Conservation (phyloP, 129 eudicot species). For the Artemisia annua region DNA sequence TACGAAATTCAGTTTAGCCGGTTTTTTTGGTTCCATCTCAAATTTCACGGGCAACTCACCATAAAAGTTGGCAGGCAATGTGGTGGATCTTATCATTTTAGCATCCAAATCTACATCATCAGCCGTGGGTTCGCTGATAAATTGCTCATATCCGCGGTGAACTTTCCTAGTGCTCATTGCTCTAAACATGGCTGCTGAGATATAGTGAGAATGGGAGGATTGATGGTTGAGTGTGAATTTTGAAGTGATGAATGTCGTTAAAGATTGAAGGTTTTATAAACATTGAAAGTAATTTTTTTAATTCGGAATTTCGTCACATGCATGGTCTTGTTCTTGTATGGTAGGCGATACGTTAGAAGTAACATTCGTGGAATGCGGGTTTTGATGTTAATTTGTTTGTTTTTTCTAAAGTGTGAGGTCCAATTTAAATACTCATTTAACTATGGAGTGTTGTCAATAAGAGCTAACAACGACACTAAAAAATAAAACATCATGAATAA, state of each 20-base stretch:
- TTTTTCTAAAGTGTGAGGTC: too few relatives aligned
- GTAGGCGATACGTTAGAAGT: too few relatives aligned
- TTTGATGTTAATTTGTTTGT: too few relatives aligned
- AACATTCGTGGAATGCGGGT: too few relatives aligned
- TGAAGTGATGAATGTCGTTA: not conserved
- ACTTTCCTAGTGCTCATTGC: conserved; percentile 50
- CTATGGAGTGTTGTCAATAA: too few relatives aligned
- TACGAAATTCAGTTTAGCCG: conserved; percentile 11
- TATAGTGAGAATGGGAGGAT: not conserved
- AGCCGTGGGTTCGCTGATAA: conserved; percentile 29
- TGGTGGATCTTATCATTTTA: conserved; percentile 45
- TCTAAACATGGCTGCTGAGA: conserved; percentile 54
- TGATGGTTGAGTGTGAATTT: not conserved
- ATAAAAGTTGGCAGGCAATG: conserved; percentile 42
- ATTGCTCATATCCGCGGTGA: conserved; percentile 51
- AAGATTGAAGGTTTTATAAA: conserved; percentile 12
- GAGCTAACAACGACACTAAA: too few relatives aligned
- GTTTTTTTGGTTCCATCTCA: conserved; percentile 18
- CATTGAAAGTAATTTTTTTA: not conserved
- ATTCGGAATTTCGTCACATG: not conserved
- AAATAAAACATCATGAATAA: too few relatives aligned
- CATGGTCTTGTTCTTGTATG: too few relatives aligned
- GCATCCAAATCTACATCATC: conserved; percentile 16
- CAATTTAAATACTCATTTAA: too few relatives aligned
- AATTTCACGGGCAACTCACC: conserved; percentile 22